These are phyloP conservation scores for Acacia confusa DNA, from an alignment of 306 rosid genomes.

Conservation along the genomic window DNA sequence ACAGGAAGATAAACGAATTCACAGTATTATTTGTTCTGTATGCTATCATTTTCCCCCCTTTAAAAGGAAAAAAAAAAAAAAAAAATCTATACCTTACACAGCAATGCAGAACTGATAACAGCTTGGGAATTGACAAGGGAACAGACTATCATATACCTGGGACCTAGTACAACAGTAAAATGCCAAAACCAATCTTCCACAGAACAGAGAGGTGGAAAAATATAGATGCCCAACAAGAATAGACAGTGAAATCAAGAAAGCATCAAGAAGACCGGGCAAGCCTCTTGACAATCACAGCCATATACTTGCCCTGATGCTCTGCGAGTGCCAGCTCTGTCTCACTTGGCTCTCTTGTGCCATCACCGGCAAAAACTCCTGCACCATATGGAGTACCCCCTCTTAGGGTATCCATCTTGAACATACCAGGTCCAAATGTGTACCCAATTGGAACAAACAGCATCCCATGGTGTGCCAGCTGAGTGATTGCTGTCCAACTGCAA, in stretches of 20 bases:
- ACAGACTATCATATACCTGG: conserved; percentile 11
- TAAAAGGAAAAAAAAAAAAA: neutral
- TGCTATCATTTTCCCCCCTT: neutral
- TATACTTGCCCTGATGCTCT: conserved; percentile 93
- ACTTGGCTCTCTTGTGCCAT: conserved; percentile 81
- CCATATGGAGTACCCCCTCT: conserved; percentile 98
- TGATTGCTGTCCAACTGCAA: conserved; percentile 97
- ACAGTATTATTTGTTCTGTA: conserved; percentile 21
- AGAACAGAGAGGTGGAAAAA: conserved; percentile 5
- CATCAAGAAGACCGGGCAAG: conserved; percentile 60
- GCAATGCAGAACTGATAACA: conserved; percentile 38
- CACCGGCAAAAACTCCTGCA: conserved; percentile 91
- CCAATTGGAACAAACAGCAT: conserved; percentile 95
- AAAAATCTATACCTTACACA: conserved; percentile 36
- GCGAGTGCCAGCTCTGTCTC: conserved; percentile 90
- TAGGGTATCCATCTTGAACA: conserved; percentile 84
- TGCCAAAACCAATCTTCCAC: conserved; percentile 38
- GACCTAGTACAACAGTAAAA: conserved; percentile 31
- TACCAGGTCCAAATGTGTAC: conserved; percentile 90
- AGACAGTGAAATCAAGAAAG: conserved; percentile 37
- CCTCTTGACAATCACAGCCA: conserved; percentile 83
- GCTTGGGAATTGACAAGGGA: conserved; percentile 30
- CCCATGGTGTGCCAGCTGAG: conserved; percentile 93
- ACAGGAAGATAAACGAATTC: conserved; percentile 33
- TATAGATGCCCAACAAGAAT: conserved; percentile 34